Base-by-base conservation (phyloP, 495 filamentous ascomycete species). In the Elasticomyces elasticus region DNA sequence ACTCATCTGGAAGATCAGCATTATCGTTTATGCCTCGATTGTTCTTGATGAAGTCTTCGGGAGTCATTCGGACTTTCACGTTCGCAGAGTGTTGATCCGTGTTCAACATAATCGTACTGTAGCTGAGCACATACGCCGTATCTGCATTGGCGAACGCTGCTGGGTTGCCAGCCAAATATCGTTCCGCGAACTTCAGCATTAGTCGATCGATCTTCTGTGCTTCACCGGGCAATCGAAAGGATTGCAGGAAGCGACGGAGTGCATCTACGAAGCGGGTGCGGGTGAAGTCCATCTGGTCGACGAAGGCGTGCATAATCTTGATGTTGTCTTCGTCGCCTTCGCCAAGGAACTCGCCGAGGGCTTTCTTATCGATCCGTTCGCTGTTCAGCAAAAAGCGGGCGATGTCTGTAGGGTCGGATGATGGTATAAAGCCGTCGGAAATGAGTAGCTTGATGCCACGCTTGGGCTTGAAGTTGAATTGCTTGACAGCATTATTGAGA, bases 191-290 rank as follows among this genome's bases (percentile, higher is more conserved):
- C 68, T 99, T 99, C 47, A 97, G 75, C 92, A 99, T 97, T 70
- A 96, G 95, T 31, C 92, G 85, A 80, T 99, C 92, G 59, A 99
- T 99, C 73, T 99, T 99, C 67, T 99, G 92, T 0, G 90, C 90
- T 68, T 99, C 92, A 41, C 92, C 92, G 0, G 92, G 92, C 11
- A 99, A 72, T 27, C 92, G 85, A 74, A 99, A 99, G 43, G 87
- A 84, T 69, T 99, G 92, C 13, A 99, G 73, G 64, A 97, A 99
- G 48, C 85, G 79, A 24, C 92, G 80, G 12, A 99, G 72, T 20
- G 92, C 82, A 70, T 95, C 92, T 12, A 95, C 90, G 57, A 99
- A 99, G 10, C 89, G 85, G 44, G 85, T 85, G 66, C 86, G 87
- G n/a, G 79, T 75, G 55, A 99, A 99, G 38, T 96, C 87, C 90